Base-by-base conservation (phyloP, 2,329 filamentous ascomycete genomes). In the Cadophora sp. region DNA sequence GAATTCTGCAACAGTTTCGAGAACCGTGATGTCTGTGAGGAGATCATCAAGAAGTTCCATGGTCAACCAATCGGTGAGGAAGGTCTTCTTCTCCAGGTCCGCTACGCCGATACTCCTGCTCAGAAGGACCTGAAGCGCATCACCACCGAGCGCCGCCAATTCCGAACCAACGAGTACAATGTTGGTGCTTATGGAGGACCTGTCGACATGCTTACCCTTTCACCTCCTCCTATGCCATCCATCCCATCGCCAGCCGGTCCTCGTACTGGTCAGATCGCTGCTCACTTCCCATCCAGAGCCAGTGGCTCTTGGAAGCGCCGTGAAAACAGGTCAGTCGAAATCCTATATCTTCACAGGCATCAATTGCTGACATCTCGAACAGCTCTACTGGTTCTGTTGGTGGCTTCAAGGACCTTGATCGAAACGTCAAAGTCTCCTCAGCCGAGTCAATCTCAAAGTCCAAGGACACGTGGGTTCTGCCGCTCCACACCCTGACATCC, bases 111-210 rank as follows among this genome's bases (percentile, higher is more conserved):
- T 77, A 99, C 96, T 45, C 93, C 96, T 64, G 92, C 95, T 70
- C 96, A 99, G 80, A 99, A 99, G 71, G 89, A 96, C 77, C 85
- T 99, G 73, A 99, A 99, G 85, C 91, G 96, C 71, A 91, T 97
- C 78, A 98, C 95, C 50, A 94, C 96, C 39, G 94, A 97, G 78
- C 93, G 94, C 66, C 94, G 96, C 68, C 93, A 97, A 76, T 98
- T 97, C 82, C 93, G 96, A 67, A 96, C 95, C 66, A 96, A 96
- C 66, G 96, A 98, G 82, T 98, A 98, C 81, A 94, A 94, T 74
- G 89, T 90, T 68, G 87, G 88, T 66, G 88, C 88, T 51, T 90
- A 90, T 73, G 88, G 88, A 68, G 89, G 87, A 67, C 64, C 73
- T 43, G 71, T 71, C 61, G 72, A 73, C 13, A 68, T 73, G 85